Evolutionary conservation across 441 rosid genomes (phyloP).

Genomic region (Corymbia citriodora): DNA sequence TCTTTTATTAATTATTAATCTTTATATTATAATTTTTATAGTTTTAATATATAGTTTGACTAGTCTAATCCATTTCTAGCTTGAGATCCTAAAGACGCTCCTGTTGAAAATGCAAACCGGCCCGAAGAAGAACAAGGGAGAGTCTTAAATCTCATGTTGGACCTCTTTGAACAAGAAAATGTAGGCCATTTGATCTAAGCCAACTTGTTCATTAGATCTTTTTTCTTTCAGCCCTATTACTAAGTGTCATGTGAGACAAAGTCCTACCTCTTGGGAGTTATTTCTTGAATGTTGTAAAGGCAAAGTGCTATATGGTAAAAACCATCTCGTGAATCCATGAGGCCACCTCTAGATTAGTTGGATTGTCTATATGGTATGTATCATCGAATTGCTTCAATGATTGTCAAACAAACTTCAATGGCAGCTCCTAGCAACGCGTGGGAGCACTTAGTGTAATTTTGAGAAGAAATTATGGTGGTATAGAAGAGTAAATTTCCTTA

Average conservation of each 20-base stretch:
- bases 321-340: background rate
- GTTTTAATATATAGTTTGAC: background rate
- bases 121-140: background rate
- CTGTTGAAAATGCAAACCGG: background rate
- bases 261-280: fast-evolving
- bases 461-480: background rate
- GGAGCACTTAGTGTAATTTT: background rate
- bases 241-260: too few species aligned
- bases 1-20: too few species aligned
- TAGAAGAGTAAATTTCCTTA: background rate
- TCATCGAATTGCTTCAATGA: background rate
- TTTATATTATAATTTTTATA: too few species aligned
- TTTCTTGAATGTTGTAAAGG: background rate
- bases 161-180: background rate
- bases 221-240: too few species aligned
- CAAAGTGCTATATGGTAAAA: background rate
- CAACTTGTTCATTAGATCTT: background rate
- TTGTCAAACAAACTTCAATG: background rate
- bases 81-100: background rate
- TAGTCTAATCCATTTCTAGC: background rate
- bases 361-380: too few species aligned
- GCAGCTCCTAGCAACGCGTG: too few species aligned
- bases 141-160: too few species aligned
- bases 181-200: background rate
- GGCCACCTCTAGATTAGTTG: background rate